Percentiles rank a stretch among this genome's conserved stretches.
phyloP scores from a whole-genome alignment of 495 filamentous ascomycete species.

The Venustampulla echinocandica region DNA sequence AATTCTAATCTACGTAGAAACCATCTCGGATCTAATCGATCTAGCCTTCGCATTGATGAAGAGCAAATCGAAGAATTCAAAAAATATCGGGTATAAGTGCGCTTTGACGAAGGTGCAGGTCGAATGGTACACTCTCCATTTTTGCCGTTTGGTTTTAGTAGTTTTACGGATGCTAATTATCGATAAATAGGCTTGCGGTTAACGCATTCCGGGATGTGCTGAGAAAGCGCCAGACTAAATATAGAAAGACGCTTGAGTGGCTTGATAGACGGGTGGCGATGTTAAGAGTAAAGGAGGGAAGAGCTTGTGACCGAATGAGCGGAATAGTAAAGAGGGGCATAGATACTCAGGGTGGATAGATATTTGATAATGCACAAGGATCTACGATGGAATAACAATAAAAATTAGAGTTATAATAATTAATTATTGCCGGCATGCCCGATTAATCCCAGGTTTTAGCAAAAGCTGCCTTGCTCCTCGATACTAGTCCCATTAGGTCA shows the following conservation, averaged over 20 bases:
- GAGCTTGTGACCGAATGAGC: conserved; percentile 1
- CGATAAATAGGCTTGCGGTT: conserved; percentile 54
- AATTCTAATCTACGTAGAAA: conserved; percentile 34
- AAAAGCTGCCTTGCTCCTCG: no score
- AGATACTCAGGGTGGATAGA: no score
- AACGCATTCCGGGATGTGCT: conserved; percentile 60
- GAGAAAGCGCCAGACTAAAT: conserved; percentile 59
- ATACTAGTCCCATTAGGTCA: no score
- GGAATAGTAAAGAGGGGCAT: not conserved
- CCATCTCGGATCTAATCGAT: conserved; percentile 55
- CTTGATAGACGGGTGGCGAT: conserved; percentile 38
- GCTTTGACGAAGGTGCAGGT: conserved; percentile 55
- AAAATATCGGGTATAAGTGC: conserved; percentile 47
- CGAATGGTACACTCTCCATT: conserved; percentile 54
- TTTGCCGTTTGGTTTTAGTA: no score
- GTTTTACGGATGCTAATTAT: no score
- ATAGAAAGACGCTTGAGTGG: conserved; percentile 52
- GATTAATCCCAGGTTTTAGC: no score
- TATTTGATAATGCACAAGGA: no score
- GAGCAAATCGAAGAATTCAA: conserved; percentile 39
- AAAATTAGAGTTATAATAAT: no score
- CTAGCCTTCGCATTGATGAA: conserved; percentile 59
- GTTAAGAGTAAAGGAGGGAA: conserved; percentile 17
- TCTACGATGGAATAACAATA: no score
- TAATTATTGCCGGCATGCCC: no score